Conservation (phyloP, 2,329 filamentous ascomycete species). For the Verticillium tricorpus region DNA sequence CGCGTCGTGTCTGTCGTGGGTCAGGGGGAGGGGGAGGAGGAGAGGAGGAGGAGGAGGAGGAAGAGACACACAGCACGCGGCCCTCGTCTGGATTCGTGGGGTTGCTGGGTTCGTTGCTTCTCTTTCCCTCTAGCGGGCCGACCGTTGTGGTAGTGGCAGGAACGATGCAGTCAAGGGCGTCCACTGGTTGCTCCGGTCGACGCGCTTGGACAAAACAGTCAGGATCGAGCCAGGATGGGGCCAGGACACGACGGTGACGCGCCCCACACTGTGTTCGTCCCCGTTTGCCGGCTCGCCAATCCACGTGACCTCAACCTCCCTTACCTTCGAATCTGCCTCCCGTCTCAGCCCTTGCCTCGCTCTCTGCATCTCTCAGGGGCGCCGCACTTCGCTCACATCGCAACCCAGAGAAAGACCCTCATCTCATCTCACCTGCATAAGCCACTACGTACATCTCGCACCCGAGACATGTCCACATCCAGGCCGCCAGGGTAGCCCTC, state of each 20-base stretch:
- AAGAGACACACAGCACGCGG: background rate
- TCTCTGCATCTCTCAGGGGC: background rate
- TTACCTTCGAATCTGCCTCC: background rate
- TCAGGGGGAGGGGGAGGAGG: background rate
- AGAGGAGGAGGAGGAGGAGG: background rate
- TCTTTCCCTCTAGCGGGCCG: background rate
- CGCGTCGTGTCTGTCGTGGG: background rate
- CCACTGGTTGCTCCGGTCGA: background rate
- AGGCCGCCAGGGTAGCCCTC: background rate
- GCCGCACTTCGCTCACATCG: background rate
- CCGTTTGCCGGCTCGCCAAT: background rate
- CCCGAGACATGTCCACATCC: background rate
- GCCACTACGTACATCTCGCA: background rate
- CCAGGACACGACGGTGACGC: background rate
- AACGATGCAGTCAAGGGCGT: background rate
- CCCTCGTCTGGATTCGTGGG: background rate
- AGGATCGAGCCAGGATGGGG: background rate
- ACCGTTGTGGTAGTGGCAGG: background rate
- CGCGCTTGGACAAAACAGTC: background rate
- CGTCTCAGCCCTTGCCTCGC: no score
- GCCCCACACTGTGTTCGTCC: background rate
- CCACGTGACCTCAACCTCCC: background rate
- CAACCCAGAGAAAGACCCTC: background rate
- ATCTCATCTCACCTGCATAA: background rate
- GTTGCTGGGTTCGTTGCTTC: background rate